Conservation (phyloP, 225 moss, liverwort and hornwort genomes). For the Neckera pumila region DNA sequence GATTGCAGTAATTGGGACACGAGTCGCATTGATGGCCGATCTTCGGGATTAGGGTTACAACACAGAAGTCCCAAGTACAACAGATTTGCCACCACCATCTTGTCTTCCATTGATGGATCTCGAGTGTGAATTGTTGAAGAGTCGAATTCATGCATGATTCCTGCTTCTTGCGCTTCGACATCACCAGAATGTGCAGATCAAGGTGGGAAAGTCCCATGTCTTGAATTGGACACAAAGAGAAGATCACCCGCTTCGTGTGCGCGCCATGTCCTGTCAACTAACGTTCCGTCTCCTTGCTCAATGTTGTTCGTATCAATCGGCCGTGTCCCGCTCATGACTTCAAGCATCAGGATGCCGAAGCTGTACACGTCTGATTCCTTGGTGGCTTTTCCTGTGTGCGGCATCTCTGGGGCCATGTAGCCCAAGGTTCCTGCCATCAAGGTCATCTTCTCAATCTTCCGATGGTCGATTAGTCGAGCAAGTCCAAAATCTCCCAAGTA, state of each 20-base stretch:
- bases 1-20: neutral
- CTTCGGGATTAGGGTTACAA: neutral
- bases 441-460: neutral
- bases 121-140: neutral
- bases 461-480: neutral
- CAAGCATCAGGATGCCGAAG: neutral
- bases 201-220: too few species aligned
- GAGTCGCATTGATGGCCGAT: neutral
- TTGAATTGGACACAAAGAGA: neutral
- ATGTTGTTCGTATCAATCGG: neutral
- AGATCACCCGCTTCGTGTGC: neutral
- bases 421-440: neutral
- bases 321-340: neutral
- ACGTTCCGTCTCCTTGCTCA: neutral
- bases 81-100: neutral
- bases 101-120: neutral
- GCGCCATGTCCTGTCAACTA: neutral
- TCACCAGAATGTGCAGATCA: too few species aligned
- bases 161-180: neutral
- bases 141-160: neutral
- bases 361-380: neutral
- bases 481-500: neutral
- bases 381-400: neutral
- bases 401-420: neutral
- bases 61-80: neutral